These are phyloP conservation scores for Teunomyces tritomae DNA, from an alignment of 805 yeast genomes.

Conservation along the genomic window DNA sequence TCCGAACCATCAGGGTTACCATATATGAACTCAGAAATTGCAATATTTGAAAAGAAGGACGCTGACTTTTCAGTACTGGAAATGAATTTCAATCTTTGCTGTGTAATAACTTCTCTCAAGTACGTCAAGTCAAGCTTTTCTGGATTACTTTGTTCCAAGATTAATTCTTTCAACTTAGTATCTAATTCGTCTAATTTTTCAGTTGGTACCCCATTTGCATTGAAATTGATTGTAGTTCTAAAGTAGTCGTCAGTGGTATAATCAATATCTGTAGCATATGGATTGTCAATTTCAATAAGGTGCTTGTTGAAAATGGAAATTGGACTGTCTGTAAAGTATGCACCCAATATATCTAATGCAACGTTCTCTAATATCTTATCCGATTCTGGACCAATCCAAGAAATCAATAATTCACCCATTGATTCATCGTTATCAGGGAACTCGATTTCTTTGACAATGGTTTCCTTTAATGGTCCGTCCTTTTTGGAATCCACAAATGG, in stretches of 20 bases:
- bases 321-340: constrained; percentile 74
- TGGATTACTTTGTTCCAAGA: constrained; percentile 51
- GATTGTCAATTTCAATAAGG: constrained; percentile 79
- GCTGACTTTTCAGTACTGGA: constrained; percentile 64
- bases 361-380: constrained; percentile 50
- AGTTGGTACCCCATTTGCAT: constrained; percentile 74
- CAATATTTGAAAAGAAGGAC: constrained; percentile 57
- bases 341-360: constrained; percentile 70
- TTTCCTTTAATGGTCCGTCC: constrained; percentile 37
- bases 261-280: constrained; percentile 70
- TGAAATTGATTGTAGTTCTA: constrained; percentile 55
- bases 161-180: constrained; percentile 44
- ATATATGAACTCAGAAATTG: constrained; percentile 77
- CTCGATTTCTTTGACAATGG: constrained; percentile 50
- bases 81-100: constrained; percentile 58
- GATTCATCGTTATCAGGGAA: constrained; percentile 91
- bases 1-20: constrained; percentile 64
- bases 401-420: constrained; percentile 67
- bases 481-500: constrained; percentile 76
- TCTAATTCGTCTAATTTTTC: constrained; percentile 56
- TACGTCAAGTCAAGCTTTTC: constrained; percentile 58
- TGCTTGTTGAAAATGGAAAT: constrained; percentile 69
- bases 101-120: constrained; percentile 66
- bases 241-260: constrained; percentile 74
- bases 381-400: constrained; percentile 81